Evolutionary conservation across 306 rosid genomes (phyloP).

Genomic region (Cercis canadensis): DNA sequence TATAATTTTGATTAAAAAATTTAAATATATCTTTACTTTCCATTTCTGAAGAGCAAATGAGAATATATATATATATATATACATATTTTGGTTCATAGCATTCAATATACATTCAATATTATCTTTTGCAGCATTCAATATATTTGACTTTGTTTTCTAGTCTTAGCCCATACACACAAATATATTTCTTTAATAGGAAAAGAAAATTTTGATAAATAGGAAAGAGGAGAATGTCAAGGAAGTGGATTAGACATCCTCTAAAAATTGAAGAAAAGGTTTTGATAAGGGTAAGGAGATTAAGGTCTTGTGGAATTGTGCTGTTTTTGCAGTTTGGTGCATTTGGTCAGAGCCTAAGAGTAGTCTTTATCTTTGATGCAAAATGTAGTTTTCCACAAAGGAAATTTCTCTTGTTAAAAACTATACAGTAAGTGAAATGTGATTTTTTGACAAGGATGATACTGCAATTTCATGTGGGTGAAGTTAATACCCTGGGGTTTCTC

Average conservation of each 20-base stretch:
- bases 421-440: not conserved
- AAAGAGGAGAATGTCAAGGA: not conserved
- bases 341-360: not conserved
- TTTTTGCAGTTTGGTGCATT: constrained; percentile 17
- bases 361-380: not conserved
- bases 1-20: no score
- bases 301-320: constrained; percentile 13
- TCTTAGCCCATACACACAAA: no score
- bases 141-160: no score
- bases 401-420: constrained; percentile 1
- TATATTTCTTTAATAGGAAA: not conserved
- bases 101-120: no score
- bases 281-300: not conserved
- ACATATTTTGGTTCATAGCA: no score
- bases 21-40: no score
- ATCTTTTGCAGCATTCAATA: no score
- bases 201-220: not conserved
- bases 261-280: not conserved
- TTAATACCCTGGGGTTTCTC: not conserved
- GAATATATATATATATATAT: no score
- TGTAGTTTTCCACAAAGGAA: not conserved
- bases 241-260: no score
- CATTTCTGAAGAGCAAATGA: no score
- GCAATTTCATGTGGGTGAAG: not conserved
- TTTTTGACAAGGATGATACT: constrained; percentile 2